Base-by-base conservation (phyloP, 192 early-diverging fungal species). In the Coemansia furcata region DNA sequence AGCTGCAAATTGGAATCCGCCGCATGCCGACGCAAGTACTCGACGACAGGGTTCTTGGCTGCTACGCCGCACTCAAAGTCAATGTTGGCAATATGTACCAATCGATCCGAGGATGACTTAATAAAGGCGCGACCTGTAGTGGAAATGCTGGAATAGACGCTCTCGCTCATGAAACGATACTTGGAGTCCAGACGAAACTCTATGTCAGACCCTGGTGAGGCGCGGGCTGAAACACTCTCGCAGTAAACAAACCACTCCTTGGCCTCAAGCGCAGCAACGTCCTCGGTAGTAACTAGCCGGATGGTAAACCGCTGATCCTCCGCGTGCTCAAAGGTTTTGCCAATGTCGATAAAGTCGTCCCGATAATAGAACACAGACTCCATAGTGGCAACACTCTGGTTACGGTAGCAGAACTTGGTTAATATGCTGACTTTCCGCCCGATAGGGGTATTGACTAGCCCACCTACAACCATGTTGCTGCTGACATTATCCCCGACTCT, bases 391-490 rank as follows among this genome's bases (percentile, higher is more conserved):
- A 95, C 71, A 21, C 86, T 83, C 50, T 84, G 78, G 60, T 76
- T 80, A 1, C 84, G 78, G 32, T 86, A 82, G 37, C 85, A 77
- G 11, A 91, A 74, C 8, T 79, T 77, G 26, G 87, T 87, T 74
- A 86, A 85, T 68, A 97, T 89, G 67, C 89, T 88, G 17, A 95
- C 83, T 95, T 95, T 47, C 95, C 95, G 89, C 89, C 49, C n/a
- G n/a, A n/a, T n/a, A n/a, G n/a, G n/a, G n/a, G 74, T 89, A 82
- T 95, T 95, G 61, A 88, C 71, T 46, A 97, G 86, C 2, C 89
- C 89, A 44, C 91, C 86, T 60, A 97, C 84, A 30, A 83, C 72
- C 15, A 92, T 86, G 64, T 82, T 83, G 57, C 91, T 91, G 59
- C 86, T 77, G 37, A 97, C 87, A 47, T 76, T 68, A 68, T 95